Conservation (phyloP, 2,329 filamentous ascomycete species). For the Fusarium incarnatum region DNA sequence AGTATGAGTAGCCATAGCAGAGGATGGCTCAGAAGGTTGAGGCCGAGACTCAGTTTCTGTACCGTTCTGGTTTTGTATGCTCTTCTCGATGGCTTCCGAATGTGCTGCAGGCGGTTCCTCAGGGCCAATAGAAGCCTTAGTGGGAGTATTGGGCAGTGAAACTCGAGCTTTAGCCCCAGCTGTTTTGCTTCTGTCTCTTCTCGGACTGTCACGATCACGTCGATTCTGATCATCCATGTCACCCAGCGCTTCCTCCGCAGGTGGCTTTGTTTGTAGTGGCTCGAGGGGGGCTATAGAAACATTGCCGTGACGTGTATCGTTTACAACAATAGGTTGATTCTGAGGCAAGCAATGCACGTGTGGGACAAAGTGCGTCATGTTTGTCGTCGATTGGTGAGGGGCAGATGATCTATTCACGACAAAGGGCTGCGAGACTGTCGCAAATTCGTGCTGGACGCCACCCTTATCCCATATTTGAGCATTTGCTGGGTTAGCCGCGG, state of each 20-base stretch:
- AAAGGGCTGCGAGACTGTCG: conserved; percentile 9
- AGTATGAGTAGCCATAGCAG: conserved; percentile 1
- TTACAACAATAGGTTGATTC: background rate
- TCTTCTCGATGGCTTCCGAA: background rate
- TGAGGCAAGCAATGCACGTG: background rate
- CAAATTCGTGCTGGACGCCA: conserved; percentile 20
- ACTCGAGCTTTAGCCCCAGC: conserved; percentile 36
- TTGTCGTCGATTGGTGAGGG: conserved; percentile 1
- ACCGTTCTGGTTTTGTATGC: background rate
- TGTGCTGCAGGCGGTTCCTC: background rate
- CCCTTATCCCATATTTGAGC: background rate
- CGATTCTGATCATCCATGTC: conserved; percentile 5
- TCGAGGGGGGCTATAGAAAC: conserved; percentile 2
- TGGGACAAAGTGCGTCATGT: conserved; percentile 3
- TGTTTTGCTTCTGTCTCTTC: conserved; percentile 13
- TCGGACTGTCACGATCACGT: background rate
- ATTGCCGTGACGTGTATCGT: background rate
- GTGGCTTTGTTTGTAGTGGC: conserved; percentile 46
- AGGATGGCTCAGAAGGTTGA: background rate
- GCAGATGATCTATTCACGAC: background rate
- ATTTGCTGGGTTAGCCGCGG: conserved; percentile 9
- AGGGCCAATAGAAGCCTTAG: background rate
- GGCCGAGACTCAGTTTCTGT: background rate
- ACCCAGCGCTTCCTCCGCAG: conserved; percentile 45
- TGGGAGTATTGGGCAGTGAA: conserved; percentile 35